phyloP scores from a whole-genome alignment of 176 grass and related monocot genomes.

The Neostapfia colusana region DNA sequence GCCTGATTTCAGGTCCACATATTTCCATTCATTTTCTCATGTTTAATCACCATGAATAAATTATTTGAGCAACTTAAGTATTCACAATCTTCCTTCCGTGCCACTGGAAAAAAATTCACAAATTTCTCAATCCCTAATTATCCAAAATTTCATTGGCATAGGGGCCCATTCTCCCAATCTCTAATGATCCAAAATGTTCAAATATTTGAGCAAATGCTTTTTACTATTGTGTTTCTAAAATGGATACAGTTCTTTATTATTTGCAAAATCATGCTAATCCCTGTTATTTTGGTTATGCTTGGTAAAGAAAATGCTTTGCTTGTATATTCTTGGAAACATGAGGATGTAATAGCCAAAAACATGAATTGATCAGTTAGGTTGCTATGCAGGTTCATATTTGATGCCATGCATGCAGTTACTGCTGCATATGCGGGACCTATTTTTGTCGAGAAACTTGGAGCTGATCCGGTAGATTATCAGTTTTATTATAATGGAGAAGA shows the following conservation, averaged over 20 bases:
- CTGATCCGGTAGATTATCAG: constrained; percentile 56
- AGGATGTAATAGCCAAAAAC: constrained; percentile 11
- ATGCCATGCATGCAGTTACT: constrained; percentile 92
- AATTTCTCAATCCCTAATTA: background rate
- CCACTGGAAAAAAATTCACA: background rate
- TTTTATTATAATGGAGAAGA: constrained; percentile 3
- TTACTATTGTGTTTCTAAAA: constrained; percentile 10
- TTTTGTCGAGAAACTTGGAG: constrained; percentile 83
- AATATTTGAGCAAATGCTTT: too few species aligned
- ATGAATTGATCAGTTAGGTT: constrained; percentile 22
- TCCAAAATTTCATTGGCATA: too few species aligned
- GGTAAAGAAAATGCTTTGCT: background rate
- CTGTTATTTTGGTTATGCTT: background rate
- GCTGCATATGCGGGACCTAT: constrained; percentile 91
- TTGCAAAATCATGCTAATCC: background rate
- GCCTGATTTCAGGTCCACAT: constrained; percentile 74
- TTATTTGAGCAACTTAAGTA: background rate
- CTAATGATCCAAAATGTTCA: too few species aligned
- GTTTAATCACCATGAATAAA: background rate
- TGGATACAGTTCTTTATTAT: background rate
- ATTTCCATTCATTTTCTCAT: constrained; percentile 11
- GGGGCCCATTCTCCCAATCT: too few species aligned
- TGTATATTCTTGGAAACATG: constrained; percentile 10
- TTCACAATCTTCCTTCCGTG: background rate
- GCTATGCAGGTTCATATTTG: constrained; percentile 68